Percentiles rank a stretch among this genome's conserved stretches.
phyloP scores from a whole-genome alignment of 352 stramenopile species.

The Thalassiosira mediterranea region DNA sequence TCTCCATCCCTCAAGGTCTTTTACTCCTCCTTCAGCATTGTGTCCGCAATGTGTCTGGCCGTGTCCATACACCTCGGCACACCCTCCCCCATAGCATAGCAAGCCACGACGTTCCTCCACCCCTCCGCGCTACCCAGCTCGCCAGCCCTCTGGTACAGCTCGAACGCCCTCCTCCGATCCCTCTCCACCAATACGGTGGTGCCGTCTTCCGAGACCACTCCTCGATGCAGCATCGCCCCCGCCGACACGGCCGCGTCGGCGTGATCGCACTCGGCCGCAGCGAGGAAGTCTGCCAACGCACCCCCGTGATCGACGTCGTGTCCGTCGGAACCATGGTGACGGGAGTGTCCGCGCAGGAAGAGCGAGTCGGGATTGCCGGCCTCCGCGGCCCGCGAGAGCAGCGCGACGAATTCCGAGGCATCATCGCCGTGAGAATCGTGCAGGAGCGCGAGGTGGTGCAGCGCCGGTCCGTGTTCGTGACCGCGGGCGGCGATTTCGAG shows the following conservation, averaged over 20 bases:
- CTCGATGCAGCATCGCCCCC: constrained; percentile 63
- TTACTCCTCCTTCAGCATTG: constrained; percentile 73
- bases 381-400: constrained; percentile 54
- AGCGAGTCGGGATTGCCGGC: constrained; percentile 60
- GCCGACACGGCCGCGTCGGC: constrained; percentile 73
- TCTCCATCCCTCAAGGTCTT: too few species aligned
- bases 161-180: constrained; percentile 70
- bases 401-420: constrained; percentile 43
- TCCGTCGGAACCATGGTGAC: constrained; percentile 65
- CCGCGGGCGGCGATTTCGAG: constrained; percentile 27
- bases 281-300: constrained; percentile 69
- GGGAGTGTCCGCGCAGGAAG: constrained; percentile 64
- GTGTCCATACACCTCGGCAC: constrained; percentile 71
- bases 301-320: constrained; percentile 41
- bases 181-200: constrained; percentile 30
- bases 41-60: constrained; percentile 77
- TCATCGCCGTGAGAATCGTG: constrained; percentile 25
- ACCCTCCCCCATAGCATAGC: constrained; percentile 70
- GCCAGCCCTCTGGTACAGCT: constrained; percentile 76
- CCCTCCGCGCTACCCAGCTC: constrained; percentile 75
- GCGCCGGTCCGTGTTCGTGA: constrained; percentile 58
- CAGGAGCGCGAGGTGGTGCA: constrained; percentile 75
- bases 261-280: constrained; percentile 62
- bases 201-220: constrained; percentile 23
- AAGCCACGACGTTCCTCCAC: constrained; percentile 80